These are phyloP conservation scores for Pleurotus cornucopiae DNA, from an alignment of 768 basidiomycete species.

Conservation along the genomic window DNA sequence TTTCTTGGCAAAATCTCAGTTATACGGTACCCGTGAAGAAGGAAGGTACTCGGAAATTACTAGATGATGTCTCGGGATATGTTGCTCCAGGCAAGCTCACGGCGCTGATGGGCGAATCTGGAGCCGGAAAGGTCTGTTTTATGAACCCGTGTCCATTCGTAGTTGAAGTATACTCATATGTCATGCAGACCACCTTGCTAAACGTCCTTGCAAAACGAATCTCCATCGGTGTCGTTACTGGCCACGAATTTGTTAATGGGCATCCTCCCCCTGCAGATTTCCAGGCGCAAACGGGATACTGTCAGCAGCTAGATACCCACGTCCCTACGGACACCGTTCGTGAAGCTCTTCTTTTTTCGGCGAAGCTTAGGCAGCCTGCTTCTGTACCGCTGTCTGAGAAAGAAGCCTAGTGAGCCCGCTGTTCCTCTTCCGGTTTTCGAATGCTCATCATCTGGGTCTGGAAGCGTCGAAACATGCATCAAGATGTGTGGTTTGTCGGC, in stretches of 20 bases:
- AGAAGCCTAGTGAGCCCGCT: conserved; percentile 61
- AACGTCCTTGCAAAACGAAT: conserved; percentile 39
- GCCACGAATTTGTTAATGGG: conserved; percentile 39
- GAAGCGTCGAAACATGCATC: conserved; percentile 43
- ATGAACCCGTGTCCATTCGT: conserved; percentile 24
- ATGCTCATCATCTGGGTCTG: no score
- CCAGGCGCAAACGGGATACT: conserved; percentile 30
- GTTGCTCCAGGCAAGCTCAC: conserved; percentile 69
- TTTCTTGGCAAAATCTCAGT: conserved; percentile 64
- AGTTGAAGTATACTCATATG: conserved; percentile 17
- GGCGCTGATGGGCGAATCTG: conserved; percentile 55
- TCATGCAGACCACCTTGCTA: conserved; percentile 35
- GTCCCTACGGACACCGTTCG: conserved; percentile 73
- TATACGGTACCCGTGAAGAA: conserved; percentile 52
- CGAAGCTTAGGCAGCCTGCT: conserved; percentile 70
- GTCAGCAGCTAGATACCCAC: conserved; percentile 77
- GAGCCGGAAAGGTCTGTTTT: conserved; percentile 33
- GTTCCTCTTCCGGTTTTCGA: no score
- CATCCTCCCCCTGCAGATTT: conserved; percentile 38
- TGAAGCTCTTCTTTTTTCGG: conserved; percentile 78
- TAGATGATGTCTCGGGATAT: conserved; percentile 60
- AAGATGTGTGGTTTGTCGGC: conserved; percentile 63
- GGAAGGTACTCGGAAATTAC: conserved; percentile 33
- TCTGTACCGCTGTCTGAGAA: conserved; percentile 67
- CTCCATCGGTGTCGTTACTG: conserved; percentile 29